Conservation (phyloP, 2,329 filamentous ascomycete species). For the Ramularia collo-cygni region DNA sequence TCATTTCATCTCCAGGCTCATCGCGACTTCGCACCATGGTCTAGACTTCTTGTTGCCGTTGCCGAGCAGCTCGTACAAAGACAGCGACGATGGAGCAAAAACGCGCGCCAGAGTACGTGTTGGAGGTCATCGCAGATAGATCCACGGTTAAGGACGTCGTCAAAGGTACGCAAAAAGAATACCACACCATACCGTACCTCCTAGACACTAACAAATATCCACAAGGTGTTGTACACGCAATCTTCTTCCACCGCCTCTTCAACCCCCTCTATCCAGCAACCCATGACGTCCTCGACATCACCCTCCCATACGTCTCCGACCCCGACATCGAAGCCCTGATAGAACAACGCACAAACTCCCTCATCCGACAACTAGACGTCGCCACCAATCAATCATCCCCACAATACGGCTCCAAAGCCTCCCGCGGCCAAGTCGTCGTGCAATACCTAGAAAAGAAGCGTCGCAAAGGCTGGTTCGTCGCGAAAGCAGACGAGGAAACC, state of each 20-base stretch:
- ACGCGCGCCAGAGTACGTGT: conserved; percentile 76
- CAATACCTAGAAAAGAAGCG: conserved; percentile 94
- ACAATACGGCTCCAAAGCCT: conserved; percentile 31
- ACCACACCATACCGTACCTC: not conserved
- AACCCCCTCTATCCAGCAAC: conserved; percentile 74
- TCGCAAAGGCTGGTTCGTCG: conserved; percentile 69
- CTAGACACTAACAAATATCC: not conserved
- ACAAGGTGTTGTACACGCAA: conserved; percentile 86
- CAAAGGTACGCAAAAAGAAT: conserved; percentile 51
- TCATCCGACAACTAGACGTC: conserved; percentile 66
- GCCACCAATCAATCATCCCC: conserved; percentile 23
- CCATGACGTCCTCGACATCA: conserved; percentile 83
- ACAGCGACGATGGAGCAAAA: conserved; percentile 52
- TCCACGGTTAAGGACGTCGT: conserved; percentile 85
- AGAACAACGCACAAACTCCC: conserved; percentile 72
- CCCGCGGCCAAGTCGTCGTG: conserved; percentile 71
- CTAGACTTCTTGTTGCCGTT: too few relatives aligned
- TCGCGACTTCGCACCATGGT: too few relatives aligned
- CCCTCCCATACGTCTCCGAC: conserved; percentile 82
- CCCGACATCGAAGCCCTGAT: conserved; percentile 89
- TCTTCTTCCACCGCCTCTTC: conserved; percentile 99
- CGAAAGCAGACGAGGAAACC: conserved; percentile 80
- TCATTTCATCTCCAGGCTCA: too few relatives aligned
- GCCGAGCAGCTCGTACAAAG: too few relatives aligned
- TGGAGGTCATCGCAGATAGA: conserved; percentile 90